Evolutionary conservation across 2,329 filamentous ascomycete species (phyloP), one percentile per base, ranked within the genome.

Genomic region (Xylariales sp.): DNA sequence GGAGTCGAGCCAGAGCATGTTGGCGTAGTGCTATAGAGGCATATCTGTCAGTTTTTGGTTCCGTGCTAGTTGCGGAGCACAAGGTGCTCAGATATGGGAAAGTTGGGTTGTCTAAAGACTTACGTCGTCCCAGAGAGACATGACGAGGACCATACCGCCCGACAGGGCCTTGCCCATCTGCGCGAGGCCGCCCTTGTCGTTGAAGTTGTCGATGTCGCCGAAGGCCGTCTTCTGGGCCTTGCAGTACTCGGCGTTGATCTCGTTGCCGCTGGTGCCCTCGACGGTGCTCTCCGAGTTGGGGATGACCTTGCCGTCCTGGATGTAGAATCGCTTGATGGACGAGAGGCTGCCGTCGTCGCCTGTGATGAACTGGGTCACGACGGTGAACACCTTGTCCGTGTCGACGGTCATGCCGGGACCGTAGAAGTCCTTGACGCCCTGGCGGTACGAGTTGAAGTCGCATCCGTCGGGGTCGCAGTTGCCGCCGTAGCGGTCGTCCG

Each of bases 391-490:
- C 73, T 81, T 81, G 67, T 72, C 81, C 59, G 86, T 88, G 78
- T 89, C 83, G 72, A 90, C 81, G 30, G 80, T 87, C 75, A 80
- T 80, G 67, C 84, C 85, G 0, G 82, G 79, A 55, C 88, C 88
- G 80, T 86, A 90, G 82, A 89, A 90, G 77, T 81, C 79, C 50
- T 80, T 80, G 75, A 85, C 83, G 63, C 88, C 88, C 81, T 87
- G 84, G 75, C 88, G 87, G 84, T 85, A 90, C 39, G 84, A 80
- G 83, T 89, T 89, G 83, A 87, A 89, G 76, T 90, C 88, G 73
- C 88, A 90, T 58, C 88, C 88, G 71, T 89, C 86, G 69, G 86
- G 85, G 77, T 90, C 88, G 78, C 88, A 90, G 63, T 84, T 78
- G 64, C 87, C 87, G 30, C 76, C 78, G 75, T 89, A 89, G 69